A percentile compares a stretch with the other conserved stretches of the same genome.
Evolutionary conservation across 108 stramenopile species (phyloP).

Genomic region (Pseudonitzschia multiseries): DNA sequence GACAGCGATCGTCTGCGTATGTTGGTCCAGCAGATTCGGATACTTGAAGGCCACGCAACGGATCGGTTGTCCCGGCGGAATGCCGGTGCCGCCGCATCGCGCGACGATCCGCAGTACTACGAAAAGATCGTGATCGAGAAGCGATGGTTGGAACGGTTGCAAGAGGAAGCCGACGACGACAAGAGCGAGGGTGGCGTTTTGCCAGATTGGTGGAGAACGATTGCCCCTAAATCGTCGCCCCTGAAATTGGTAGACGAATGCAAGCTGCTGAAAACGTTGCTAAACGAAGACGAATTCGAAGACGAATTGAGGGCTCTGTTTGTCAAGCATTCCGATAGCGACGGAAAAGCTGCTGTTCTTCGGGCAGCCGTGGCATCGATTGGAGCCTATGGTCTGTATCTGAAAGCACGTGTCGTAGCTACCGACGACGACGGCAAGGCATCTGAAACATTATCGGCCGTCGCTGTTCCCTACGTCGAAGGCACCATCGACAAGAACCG

Average conservation of each 20-base stretch:
- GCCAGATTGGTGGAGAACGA: slow-evolving; percentile 30
- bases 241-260: slow-evolving; percentile 19
- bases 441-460: background rate
- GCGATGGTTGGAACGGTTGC: slow-evolving; percentile 9
- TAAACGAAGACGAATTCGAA: slow-evolving; percentile 32
- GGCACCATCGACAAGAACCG: background rate
- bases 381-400: slow-evolving; percentile 21
- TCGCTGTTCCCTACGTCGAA: background rate
- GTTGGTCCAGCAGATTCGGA: background rate
- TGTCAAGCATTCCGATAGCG: background rate
- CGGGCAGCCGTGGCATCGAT: slow-evolving; percentile 17
- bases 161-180: slow-evolving; percentile 3
- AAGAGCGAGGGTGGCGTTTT: too few species aligned
- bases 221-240: background rate
- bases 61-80: background rate
- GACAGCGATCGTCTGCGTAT: background rate
- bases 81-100: too few species aligned
- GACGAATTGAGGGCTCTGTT: slow-evolving; percentile 13
- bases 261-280: slow-evolving; percentile 12
- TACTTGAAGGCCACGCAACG: background rate
- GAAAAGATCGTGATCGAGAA: background rate
- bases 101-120: background rate
- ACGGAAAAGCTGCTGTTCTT: background rate
- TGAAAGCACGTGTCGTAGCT: slow-evolving; percentile 5
- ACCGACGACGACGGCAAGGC: background rate